Percentiles rank a stretch among this genome's conserved stretches.
phyloP scores from a whole-genome alignment of 345 rosid genomes.

The Eucalyptus virginea region DNA sequence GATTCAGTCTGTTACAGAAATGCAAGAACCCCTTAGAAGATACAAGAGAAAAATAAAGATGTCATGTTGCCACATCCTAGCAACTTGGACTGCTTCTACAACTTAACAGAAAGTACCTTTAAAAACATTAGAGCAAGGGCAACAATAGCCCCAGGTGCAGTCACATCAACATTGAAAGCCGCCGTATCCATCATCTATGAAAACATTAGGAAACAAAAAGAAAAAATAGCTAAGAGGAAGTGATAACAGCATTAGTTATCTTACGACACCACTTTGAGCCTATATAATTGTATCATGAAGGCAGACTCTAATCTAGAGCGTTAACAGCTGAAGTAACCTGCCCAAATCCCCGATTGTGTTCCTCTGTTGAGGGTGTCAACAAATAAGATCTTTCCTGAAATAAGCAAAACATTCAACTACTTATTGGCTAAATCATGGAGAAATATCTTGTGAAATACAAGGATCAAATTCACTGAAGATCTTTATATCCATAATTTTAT shows the following conservation, averaged over 20 bases:
- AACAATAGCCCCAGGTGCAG: slow-evolving; percentile 94
- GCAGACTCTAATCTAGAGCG: not conserved
- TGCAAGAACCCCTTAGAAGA: not conserved
- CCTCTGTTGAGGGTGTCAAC: slow-evolving; percentile 42
- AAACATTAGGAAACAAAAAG: not conserved
- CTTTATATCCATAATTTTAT: not conserved
- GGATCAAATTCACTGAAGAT: not conserved
- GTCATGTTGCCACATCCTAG: not conserved
- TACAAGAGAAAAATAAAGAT: not conserved
- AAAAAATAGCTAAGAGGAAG: not conserved
- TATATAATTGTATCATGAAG: not conserved
- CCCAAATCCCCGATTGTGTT: slow-evolving; percentile 45
- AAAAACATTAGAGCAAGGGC: slow-evolving; percentile 90
- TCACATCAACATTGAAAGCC: slow-evolving; percentile 74
- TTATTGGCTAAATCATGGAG: not conserved
- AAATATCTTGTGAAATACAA: not conserved
- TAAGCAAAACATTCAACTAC: not conserved
- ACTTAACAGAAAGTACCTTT: slow-evolving; percentile 38
- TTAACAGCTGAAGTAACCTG: slow-evolving; percentile 42
- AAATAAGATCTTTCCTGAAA: slow-evolving; percentile 55
- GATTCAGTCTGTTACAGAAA: slow-evolving; percentile 67
- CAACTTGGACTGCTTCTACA: not conserved
- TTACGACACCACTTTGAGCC: not conserved
- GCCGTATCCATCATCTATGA: slow-evolving; percentile 75
- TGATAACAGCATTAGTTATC: not conserved